These are phyloP conservation scores for Ettlia oleoabundans DNA, from an alignment of 139 green algal genomes.

Conservation along the genomic window DNA sequence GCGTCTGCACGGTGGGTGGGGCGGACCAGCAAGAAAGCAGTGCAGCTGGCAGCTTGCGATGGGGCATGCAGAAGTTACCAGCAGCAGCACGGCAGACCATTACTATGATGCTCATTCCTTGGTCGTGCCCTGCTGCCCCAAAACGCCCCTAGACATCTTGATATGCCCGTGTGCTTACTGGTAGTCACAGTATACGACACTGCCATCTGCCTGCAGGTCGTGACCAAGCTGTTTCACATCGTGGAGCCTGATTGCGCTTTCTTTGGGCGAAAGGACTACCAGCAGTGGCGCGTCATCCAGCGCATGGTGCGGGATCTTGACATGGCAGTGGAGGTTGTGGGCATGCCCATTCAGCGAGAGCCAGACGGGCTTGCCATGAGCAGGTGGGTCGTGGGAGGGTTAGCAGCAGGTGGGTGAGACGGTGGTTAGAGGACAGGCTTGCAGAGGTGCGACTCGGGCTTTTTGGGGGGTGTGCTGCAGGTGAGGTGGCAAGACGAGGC, in stretches of 20 bases:
- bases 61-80: no score
- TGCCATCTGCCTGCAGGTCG: constrained; percentile 58
- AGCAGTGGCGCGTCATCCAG: constrained; percentile 92
- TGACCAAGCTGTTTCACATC: constrained; percentile 98
- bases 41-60: neutral
- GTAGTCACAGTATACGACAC: no score
- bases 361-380: constrained; percentile 95
- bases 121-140: no score
- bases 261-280: constrained; percentile 98
- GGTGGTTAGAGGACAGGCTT: no score
- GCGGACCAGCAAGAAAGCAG: neutral
- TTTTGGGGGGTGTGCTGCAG: no score
- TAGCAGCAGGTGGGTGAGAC: no score
- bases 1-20: constrained; percentile 88
- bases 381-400: no score
- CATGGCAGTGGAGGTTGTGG: constrained; percentile 88
- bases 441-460: no score
- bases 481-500: neutral
- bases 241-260: constrained; percentile 94
- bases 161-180: no score
- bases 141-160: no score
- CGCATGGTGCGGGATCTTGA: constrained; percentile 92
- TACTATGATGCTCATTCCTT: neutral
- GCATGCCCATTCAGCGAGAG: constrained; percentile 88
- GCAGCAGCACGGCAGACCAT: neutral